These are phyloP conservation scores for Hypoxylon rickii DNA, from an alignment of 495 filamentous ascomycete species.

Conservation along the genomic window DNA sequence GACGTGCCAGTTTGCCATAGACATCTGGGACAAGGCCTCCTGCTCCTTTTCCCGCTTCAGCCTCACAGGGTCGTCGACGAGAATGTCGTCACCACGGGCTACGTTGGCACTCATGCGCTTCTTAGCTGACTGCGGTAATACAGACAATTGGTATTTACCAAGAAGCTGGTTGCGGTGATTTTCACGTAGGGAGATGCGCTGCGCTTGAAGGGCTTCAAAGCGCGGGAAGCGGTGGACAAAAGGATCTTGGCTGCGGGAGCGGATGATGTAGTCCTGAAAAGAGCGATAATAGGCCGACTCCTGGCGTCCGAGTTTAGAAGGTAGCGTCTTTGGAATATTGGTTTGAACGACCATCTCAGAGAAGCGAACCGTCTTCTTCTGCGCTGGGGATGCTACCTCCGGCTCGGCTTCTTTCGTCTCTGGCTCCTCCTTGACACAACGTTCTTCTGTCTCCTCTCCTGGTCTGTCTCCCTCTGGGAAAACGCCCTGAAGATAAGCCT, in stretches of 20 bases:
- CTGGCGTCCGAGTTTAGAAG: constrained; percentile 55
- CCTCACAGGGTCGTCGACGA: constrained; percentile 61
- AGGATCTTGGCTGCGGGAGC: constrained; percentile 66
- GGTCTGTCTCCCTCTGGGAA: constrained; percentile 52
- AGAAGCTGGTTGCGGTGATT: constrained; percentile 72
- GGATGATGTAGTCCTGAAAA: constrained; percentile 71
- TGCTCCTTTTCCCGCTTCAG: constrained; percentile 76
- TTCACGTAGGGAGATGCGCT: constrained; percentile 67
- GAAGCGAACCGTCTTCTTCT: constrained; percentile 75
- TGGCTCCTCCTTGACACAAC: constrained; percentile 25
- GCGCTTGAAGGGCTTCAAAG: constrained; percentile 86
- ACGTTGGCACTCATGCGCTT: constrained; percentile 64
- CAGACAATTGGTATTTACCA: constrained; percentile 72
- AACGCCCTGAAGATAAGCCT: constrained; percentile 75
- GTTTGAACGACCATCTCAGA: constrained; percentile 59
- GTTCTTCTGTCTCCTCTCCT: constrained; percentile 31
- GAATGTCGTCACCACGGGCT: constrained; percentile 57
- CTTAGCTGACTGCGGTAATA: constrained; percentile 59
- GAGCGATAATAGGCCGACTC: constrained; percentile 92
- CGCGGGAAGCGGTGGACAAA: constrained; percentile 83
- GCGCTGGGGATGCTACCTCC: constrained; percentile 36
- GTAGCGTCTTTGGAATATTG: constrained; percentile 47
- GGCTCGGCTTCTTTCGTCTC: constrained; percentile 39
- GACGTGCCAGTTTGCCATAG: constrained; percentile 77
- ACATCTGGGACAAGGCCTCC: constrained; percentile 76